Conservation (phyloP, 208 protist species). For the Crithidia fasciculata region DNA sequence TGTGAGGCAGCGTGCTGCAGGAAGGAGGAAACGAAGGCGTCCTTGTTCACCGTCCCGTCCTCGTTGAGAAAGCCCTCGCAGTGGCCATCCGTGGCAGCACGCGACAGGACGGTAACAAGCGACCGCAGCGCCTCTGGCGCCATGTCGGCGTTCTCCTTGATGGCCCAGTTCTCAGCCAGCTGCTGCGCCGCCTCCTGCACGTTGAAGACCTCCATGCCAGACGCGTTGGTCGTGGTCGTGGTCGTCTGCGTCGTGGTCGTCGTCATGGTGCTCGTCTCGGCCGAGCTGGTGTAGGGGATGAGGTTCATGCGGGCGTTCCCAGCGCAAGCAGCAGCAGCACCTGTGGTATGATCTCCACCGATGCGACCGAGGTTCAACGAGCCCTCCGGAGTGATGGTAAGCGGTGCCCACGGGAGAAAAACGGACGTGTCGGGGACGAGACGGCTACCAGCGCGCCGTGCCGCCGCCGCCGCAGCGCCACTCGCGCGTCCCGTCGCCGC, state of each 20-base stretch:
- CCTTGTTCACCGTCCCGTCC: constrained; percentile 15
- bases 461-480: not conserved
- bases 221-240: constrained; percentile 9
- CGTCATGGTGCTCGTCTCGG: constrained; percentile 25
- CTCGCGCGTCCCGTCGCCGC: not conserved
- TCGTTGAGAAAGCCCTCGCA: constrained; percentile 8
- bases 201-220: constrained; percentile 8
- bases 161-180: constrained; percentile 5
- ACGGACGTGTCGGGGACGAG: constrained; percentile 52
- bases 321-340: not conserved
- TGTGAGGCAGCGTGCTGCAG: constrained; percentile 29
- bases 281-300: constrained; percentile 35
- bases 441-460: not conserved
- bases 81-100: constrained; percentile 8
- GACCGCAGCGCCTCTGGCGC: constrained; percentile 13
- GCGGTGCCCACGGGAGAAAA: constrained; percentile 73
- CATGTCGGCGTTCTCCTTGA: constrained; percentile 1
- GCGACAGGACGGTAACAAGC: constrained; percentile 9
- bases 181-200: constrained; percentile 19
- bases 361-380: constrained; percentile 39
- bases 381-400: constrained; percentile 61
- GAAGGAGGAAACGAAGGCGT: constrained; percentile 16
- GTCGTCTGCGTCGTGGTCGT: constrained; percentile 10
- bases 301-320: constrained; percentile 17
- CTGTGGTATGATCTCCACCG: not conserved